phyloP scores from a whole-genome alignment of 2,329 filamentous ascomycete species.

The Parafenestella ontariensis region DNA sequence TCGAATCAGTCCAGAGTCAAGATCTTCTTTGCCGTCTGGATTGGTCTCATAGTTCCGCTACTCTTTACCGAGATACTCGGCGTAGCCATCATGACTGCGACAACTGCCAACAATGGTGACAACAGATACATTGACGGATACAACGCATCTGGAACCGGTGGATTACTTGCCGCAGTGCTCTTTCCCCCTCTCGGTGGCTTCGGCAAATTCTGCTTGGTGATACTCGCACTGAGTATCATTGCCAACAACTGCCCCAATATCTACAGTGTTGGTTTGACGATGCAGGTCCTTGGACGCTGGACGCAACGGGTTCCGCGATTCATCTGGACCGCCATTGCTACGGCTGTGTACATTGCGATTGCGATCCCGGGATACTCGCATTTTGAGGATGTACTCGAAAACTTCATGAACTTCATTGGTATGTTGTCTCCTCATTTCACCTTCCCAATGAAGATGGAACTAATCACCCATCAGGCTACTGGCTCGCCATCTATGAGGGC shows the following conservation, averaged over 20 bases:
- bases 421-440: not conserved
- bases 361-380: constrained; percentile 72
- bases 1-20: constrained; percentile 54
- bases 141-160: constrained; percentile 65
- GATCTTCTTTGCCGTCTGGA: constrained; percentile 65
- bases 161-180: constrained; percentile 70
- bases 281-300: constrained; percentile 68
- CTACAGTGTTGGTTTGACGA: constrained; percentile 69
- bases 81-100: constrained; percentile 72
- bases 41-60: constrained; percentile 73
- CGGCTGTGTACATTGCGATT: constrained; percentile 70
- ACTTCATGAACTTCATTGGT: constrained; percentile 66
- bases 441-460: not conserved
- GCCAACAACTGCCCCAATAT: constrained; percentile 76
- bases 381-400: constrained; percentile 70
- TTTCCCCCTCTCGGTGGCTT: constrained; percentile 69
- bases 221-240: constrained; percentile 71
- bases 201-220: constrained; percentile 73
- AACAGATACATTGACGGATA: constrained; percentile 66
- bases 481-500: constrained; percentile 76
- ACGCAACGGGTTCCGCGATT: constrained; percentile 71
- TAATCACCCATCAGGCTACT: constrained; percentile 62
- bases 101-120: constrained; percentile 59
- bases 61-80: constrained; percentile 78
- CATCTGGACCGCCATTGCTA: constrained; percentile 69